These are phyloP conservation scores for Lachnum nothofagi DNA, from an alignment of 2,329 filamentous ascomycete genomes.

Conservation along the genomic window DNA sequence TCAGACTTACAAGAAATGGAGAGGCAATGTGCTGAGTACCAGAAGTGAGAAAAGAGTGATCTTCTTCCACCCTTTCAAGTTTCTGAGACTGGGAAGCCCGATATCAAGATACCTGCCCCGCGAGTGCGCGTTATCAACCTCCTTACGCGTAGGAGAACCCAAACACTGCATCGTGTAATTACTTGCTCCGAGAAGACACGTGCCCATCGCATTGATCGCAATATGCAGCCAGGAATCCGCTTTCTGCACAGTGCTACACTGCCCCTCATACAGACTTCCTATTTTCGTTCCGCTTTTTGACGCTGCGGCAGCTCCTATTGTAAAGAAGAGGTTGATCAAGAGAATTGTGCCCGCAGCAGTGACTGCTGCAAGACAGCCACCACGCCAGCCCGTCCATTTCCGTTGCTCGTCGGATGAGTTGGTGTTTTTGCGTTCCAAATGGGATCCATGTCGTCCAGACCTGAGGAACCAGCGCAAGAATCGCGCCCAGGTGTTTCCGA, in stretches of 20 bases:
- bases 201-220: constrained; percentile 44
- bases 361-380: constrained; percentile 12
- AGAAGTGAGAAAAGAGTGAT: constrained; percentile 15
- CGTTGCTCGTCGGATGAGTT: too few relatives aligned
- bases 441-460: constrained; percentile 17
- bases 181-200: constrained; percentile 41
- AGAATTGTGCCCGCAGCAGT: constrained; percentile 11
- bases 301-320: constrained; percentile 15
- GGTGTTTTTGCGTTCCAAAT: constrained; percentile 1
- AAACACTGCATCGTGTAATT: constrained; percentile 47
- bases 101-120: constrained; percentile 40
- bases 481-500: not conserved
- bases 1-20: constrained; percentile 29
- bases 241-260: constrained; percentile 13
- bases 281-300: constrained; percentile 10
- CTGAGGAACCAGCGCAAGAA: constrained; percentile 16
- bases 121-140: constrained; percentile 45
- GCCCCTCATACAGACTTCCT: constrained; percentile 15
- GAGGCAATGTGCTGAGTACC: constrained; percentile 19
- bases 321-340: constrained; percentile 17
- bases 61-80: constrained; percentile 28
- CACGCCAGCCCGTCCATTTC: constrained; percentile 15
- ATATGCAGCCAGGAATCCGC: constrained; percentile 36
- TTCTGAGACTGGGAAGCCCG: constrained; percentile 40
- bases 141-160: constrained; percentile 43